These are phyloP conservation scores for Penicillium atrosanguineum DNA, from an alignment of 495 filamentous ascomycete genomes.

Conservation along the genomic window DNA sequence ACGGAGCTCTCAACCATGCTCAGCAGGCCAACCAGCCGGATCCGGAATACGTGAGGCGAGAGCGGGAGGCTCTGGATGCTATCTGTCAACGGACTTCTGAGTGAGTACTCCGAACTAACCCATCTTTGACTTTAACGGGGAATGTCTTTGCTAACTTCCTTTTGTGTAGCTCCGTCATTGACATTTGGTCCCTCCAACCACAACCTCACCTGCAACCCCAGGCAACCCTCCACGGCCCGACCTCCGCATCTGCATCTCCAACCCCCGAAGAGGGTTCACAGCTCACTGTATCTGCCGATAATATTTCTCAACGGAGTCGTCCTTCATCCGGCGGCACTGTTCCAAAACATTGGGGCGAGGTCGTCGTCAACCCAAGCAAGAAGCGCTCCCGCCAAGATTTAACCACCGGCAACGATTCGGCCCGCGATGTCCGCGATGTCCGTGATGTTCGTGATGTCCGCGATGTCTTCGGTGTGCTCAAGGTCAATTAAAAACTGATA, in stretches of 20 bases:
- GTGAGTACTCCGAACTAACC: slow-evolving; percentile 29
- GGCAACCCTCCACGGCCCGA: slow-evolving; percentile 39
- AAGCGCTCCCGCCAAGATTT: slow-evolving; percentile 33
- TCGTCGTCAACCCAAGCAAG: slow-evolving; percentile 44
- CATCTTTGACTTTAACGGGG: neutral
- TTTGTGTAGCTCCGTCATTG: slow-evolving; percentile 41
- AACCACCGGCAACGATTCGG: slow-evolving; percentile 18
- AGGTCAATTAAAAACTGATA: slow-evolving; percentile 28
- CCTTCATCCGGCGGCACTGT: slow-evolving; percentile 27
- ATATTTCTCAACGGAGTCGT: slow-evolving; percentile 15
- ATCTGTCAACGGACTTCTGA: slow-evolving; percentile 55
- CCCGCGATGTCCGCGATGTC: slow-evolving; percentile 44
- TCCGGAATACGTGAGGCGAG: slow-evolving; percentile 47
- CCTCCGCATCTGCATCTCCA: slow-evolving; percentile 31
- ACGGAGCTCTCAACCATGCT: slow-evolving; percentile 39
- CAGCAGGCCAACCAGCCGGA: slow-evolving; percentile 45
- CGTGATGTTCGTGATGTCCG: slow-evolving; percentile 46
- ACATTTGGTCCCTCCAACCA: slow-evolving; percentile 50
- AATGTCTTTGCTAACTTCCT: neutral
- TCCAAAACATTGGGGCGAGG: slow-evolving; percentile 49
- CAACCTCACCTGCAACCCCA: slow-evolving; percentile 48
- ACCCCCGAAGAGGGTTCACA: slow-evolving; percentile 18
- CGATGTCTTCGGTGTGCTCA: slow-evolving; percentile 47
- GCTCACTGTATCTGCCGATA: slow-evolving; percentile 20
- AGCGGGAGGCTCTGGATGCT: slow-evolving; percentile 51